Conservation (phyloP, 352 stramenopile species). For the Elongisporangium senticosum region DNA sequence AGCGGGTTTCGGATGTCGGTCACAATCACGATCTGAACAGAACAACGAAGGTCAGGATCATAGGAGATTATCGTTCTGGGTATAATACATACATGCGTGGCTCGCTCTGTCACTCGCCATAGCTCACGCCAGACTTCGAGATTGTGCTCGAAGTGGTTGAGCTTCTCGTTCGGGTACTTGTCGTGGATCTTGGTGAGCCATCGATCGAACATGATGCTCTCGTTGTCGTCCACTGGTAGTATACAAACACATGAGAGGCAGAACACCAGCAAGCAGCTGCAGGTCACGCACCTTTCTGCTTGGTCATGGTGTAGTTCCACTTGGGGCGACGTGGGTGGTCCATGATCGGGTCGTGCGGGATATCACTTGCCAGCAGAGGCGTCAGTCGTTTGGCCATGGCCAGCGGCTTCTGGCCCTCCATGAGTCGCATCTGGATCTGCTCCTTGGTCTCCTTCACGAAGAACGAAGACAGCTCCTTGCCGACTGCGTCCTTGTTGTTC, state of each 20-base stretch:
- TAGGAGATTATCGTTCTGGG: too few relatives aligned
- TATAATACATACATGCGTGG: slow-evolving; percentile 47
- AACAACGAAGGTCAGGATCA: background rate
- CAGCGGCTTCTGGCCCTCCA: slow-evolving; percentile 73
- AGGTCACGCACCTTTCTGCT: slow-evolving; percentile 53
- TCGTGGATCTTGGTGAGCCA: slow-evolving; percentile 85
- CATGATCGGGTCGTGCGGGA: slow-evolving; percentile 54
- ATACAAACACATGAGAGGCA: slow-evolving; percentile 1
- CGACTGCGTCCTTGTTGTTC: slow-evolving; percentile 76
- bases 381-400: slow-evolving; percentile 44
- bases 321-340: slow-evolving; percentile 65
- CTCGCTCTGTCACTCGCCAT: slow-evolving; percentile 82
- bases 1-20: slow-evolving; percentile 78
- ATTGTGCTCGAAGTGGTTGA: slow-evolving; percentile 87
- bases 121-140: slow-evolving; percentile 82
- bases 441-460: slow-evolving; percentile 87
- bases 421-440: slow-evolving; percentile 79
- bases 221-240: slow-evolving; percentile 60
- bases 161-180: slow-evolving; percentile 74
- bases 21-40: slow-evolving; percentile 45
- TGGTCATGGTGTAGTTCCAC: slow-evolving; percentile 82
- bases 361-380: slow-evolving; percentile 53
- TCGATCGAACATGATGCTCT: slow-evolving; percentile 80
- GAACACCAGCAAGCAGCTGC: slow-evolving; percentile 5
- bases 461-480: slow-evolving; percentile 81